A percentile compares a stretch with the other conserved stretches of the same genome.
Evolutionary conservation across 768 basidiomycete genomes (phyloP).

Genomic region (Dendrothele bispora): DNA sequence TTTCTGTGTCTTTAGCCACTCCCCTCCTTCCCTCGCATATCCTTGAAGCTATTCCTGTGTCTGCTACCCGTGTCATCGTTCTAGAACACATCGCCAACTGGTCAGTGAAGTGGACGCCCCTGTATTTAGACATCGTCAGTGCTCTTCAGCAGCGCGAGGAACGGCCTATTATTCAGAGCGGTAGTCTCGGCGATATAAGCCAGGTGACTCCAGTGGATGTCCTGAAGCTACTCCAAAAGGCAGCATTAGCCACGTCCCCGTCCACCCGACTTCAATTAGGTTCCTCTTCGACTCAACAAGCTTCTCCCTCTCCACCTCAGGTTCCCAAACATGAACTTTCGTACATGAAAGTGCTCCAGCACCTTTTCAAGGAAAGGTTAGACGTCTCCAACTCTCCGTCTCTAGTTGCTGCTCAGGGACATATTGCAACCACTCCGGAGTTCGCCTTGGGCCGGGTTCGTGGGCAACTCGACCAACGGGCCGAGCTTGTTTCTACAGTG

Average conservation of each 20-base stretch:
- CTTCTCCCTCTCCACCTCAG: constrained; percentile 44
- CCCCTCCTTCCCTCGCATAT: constrained; percentile 69
- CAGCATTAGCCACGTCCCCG: constrained; percentile 29
- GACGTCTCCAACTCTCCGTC: constrained; percentile 85
- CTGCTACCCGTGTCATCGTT: constrained; percentile 69
- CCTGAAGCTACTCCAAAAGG: constrained; percentile 49
- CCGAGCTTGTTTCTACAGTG: constrained; percentile 61
- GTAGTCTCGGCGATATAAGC: constrained; percentile 53
- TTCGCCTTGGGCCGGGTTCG: constrained; percentile 92
- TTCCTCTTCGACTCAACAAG: constrained; percentile 21
- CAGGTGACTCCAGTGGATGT: constrained; percentile 44
- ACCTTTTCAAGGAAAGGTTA: constrained; percentile 76
- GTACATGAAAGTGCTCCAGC: constrained; percentile 85
- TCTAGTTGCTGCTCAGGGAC: constrained; percentile 67
- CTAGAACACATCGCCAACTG: constrained; percentile 79
- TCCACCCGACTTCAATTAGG: constrained; percentile 53
- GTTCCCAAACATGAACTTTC: constrained; percentile 90
- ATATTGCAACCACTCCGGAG: constrained; percentile 86
- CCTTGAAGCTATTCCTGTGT: constrained; percentile 56
- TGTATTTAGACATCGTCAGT: constrained; percentile 80
- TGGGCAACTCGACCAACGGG: constrained; percentile 76
- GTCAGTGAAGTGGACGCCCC: constrained; percentile 83
- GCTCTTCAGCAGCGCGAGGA: constrained; percentile 63
- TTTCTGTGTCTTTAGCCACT: constrained; percentile 64
- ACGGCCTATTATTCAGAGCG: constrained; percentile 59